Base-by-base conservation (phyloP, 2,329 filamentous ascomycete species). In the Fusarium sterilihyphosum region DNA sequence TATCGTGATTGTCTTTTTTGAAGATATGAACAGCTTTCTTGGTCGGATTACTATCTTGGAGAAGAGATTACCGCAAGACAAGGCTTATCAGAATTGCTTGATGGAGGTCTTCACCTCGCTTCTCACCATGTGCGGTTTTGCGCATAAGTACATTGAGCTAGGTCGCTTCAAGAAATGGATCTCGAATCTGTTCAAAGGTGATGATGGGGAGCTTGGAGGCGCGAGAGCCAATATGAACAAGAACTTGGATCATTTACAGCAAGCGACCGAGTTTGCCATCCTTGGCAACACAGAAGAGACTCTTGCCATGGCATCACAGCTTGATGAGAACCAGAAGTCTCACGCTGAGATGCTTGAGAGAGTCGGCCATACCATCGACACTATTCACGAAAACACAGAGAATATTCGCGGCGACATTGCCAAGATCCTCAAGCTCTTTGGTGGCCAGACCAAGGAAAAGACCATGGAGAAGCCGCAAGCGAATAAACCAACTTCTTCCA, bases 31-130 rank as follows among this genome's bases (percentile, higher is more conserved):
- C 54, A 81, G 80, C 11, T 83, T 84, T 31, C 73, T 84, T 8
- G 71, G 79, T 33, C 78, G 82, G 3, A 78, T 84, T 3, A 77
- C 79, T 0, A 79, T 84, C 13, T 46, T 84, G 1, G 79, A 84
- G 65, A 76, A 71, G 1, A 74, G 81, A n/a, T 70, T 82, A 4
- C 81, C 82, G 1, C 70, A 76, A 14, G 50, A 75, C 37, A 78
- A 73, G 24, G 78, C 79, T 2, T 83, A 82, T 44, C 77, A 80
- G 54, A 80, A 78, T 35, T 82, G 80, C 38, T 61, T 84, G 7
- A 82, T 83, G 77, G 80, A 82, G 16, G 83, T 84, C 0, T 84
- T 84, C 56, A 78, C 77, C 4, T 80, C 81, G 0, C 74, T 83
- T 50, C 66, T 83, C 22, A 75, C 70, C 12, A 74, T 84, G 63